Conservation (phyloP, 139 green algal species). For the Chlorokybus atmophyticus region DNA sequence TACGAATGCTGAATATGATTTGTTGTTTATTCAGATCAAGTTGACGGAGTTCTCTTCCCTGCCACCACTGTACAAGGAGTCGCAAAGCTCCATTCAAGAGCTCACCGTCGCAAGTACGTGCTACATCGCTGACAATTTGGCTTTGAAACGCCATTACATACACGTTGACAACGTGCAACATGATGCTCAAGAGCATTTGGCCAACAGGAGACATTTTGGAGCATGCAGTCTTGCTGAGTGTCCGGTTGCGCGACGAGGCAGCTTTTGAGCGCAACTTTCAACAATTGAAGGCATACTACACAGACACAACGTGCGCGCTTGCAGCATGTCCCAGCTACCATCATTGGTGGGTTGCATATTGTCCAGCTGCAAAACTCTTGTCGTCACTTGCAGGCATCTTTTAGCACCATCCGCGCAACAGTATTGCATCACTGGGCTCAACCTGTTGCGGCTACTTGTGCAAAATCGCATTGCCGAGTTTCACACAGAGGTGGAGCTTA, state of each 20-base stretch:
- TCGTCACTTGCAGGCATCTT: too few relatives aligned
- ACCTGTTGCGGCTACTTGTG: constrained; percentile 84
- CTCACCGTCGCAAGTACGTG: constrained; percentile 16
- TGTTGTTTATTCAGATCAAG: constrained; percentile 18
- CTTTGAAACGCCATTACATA: background rate
- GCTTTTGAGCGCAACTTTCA: constrained; percentile 77
- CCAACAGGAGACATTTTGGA: constrained; percentile 72
- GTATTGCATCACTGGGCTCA: constrained; percentile 53
- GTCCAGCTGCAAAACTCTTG: too few relatives aligned
- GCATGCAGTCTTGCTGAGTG: constrained; percentile 62
- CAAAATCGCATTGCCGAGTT: constrained; percentile 94
- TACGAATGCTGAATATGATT: constrained; percentile 2
- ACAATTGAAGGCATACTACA: constrained; percentile 80
- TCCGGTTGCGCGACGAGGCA: constrained; percentile 58
- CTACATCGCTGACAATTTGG: background rate
- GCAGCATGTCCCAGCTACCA: too few relatives aligned
- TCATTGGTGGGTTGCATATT: too few relatives aligned
- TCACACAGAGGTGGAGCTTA: constrained; percentile 86
- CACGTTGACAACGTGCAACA: background rate
- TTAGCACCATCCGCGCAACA: constrained; percentile 50
- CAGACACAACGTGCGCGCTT: constrained; percentile 59
- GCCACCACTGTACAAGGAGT: constrained; percentile 16
- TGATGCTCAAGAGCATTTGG: background rate
- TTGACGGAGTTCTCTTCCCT: constrained; percentile 21
- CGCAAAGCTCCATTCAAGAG: constrained; percentile 16